Percentiles rank a stretch among this genome's conserved stretches.
Conservation (phyloP, 192 early-diverging fungal species). For the Radiomyces spectabilis region DNA sequence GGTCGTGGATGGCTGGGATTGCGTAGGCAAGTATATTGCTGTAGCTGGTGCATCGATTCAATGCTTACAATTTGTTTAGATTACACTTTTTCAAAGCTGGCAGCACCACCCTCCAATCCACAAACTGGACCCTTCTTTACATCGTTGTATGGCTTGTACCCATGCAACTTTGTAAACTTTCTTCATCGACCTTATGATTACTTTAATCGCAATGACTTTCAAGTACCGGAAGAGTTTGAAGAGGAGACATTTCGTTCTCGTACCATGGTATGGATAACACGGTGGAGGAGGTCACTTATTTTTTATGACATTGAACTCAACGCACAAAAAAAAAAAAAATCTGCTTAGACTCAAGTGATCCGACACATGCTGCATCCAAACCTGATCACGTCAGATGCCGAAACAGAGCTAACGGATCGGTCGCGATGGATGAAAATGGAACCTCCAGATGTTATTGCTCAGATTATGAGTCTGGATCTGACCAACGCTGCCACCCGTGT, state of each 20-base stretch:
- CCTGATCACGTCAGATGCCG: conserved; percentile 28
- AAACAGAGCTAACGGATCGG: conserved; percentile 35
- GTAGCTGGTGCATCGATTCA: no score
- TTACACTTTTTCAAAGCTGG: conserved; percentile 29
- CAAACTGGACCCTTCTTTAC: conserved; percentile 44
- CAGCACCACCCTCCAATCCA: conserved; percentile 42
- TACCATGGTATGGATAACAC: conserved; percentile 18
- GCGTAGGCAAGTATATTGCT: conserved; percentile 40
- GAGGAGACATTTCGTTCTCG: conserved; percentile 30
- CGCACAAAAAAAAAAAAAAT: no score
- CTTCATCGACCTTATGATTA: conserved; percentile 34
- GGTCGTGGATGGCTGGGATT: conserved; percentile 30
- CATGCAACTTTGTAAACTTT: conserved; percentile 45
- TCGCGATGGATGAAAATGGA: conserved; percentile 51
- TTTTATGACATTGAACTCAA: no score
- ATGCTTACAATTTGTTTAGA: conserved; percentile 20
- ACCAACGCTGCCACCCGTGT: conserved; percentile 39
- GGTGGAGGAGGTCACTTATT: background rate
- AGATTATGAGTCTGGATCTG: conserved; percentile 47
- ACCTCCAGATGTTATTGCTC: conserved; percentile 51
- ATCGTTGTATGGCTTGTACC: conserved; percentile 48
- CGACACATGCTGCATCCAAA: conserved; percentile 50
- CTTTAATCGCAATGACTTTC: conserved; percentile 13
- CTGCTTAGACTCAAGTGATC: conserved; percentile 36
- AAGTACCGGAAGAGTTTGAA: conserved; percentile 31